A percentile compares a stretch with the other conserved stretches of the same genome.
Conservation (phyloP, 805 yeast species). For the Saturnispora ahearnii region DNA sequence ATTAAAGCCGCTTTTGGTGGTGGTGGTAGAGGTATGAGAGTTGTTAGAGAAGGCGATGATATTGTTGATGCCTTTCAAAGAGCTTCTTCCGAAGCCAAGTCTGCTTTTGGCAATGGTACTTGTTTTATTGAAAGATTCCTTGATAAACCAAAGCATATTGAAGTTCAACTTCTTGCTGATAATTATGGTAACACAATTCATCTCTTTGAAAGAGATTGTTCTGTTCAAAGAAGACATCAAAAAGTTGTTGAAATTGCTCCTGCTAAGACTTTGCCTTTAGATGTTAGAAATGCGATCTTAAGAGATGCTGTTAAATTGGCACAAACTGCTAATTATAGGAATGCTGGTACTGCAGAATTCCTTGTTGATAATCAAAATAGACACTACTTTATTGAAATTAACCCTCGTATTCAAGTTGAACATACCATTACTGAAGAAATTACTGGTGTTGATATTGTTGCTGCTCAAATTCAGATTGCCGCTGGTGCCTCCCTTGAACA, state of each 20-base stretch:
- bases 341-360: slow-evolving; percentile 97
- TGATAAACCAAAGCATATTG: slow-evolving; percentile 92
- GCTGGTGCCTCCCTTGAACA: slow-evolving; percentile 79
- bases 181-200: slow-evolving; percentile 90
- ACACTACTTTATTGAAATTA: slow-evolving; percentile 91
- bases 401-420: slow-evolving; percentile 94
- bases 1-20: slow-evolving; percentile 98
- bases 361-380: slow-evolving; percentile 81
- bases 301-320: slow-evolving; percentile 85
- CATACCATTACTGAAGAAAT: slow-evolving; percentile 96
- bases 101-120: slow-evolving; percentile 92
- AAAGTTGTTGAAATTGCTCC: slow-evolving; percentile 96
- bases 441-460: slow-evolving; percentile 92
- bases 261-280: slow-evolving; percentile 80
- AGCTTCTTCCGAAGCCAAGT: slow-evolving; percentile 86
- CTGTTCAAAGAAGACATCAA: slow-evolving; percentile 94
- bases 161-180: slow-evolving; percentile 93
- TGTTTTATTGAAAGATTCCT: slow-evolving; percentile 95
- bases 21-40: slow-evolving; percentile 96
- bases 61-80: slow-evolving; percentile 78
- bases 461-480: slow-evolving; percentile 49
- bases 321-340: slow-evolving; percentile 74
- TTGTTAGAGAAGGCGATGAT: slow-evolving; percentile 76
- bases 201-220: slow-evolving; percentile 95
- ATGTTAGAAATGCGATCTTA: slow-evolving; percentile 84